Conservation (phyloP, 129 eudicot genomes). For the Flaveria trinervia region DNA sequence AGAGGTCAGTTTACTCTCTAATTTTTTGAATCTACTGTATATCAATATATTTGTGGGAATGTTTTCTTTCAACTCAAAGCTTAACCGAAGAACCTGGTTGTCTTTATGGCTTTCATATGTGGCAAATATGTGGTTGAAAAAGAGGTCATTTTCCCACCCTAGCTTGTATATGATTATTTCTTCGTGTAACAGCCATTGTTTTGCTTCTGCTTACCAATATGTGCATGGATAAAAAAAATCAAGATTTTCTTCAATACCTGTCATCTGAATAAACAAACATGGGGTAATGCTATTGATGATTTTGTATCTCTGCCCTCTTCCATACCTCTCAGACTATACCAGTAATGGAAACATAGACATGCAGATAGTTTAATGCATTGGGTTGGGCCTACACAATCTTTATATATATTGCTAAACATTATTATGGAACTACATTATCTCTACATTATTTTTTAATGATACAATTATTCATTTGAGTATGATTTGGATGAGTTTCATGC, state of each 20-base stretch:
- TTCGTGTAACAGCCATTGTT: conserved; percentile 45
- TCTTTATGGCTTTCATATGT: background rate
- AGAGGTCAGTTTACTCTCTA: conserved; percentile 35
- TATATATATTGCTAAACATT: background rate
- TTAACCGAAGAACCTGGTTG: conserved; percentile 7
- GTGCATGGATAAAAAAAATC: conserved; percentile 47
- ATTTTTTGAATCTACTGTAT: background rate
- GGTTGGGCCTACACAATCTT: background rate
- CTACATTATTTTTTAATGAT: background rate
- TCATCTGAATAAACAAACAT: conserved; percentile 35
- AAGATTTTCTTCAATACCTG: conserved; percentile 47
- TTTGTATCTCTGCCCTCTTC: background rate
- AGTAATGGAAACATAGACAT: background rate
- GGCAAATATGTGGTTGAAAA: too few relatives aligned
- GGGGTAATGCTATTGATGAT: conserved; percentile 26
- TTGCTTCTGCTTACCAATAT: conserved; percentile 57
- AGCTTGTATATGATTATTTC: too few relatives aligned
- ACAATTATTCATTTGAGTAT: background rate
- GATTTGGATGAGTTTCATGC: background rate
- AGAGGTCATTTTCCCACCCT: too few relatives aligned
- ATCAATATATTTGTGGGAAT: background rate
- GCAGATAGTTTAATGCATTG: background rate
- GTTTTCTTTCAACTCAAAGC: background rate
- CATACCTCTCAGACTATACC: background rate
- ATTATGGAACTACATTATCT: background rate